Conservation (phyloP, 2,329 filamentous ascomycete species). For the Exutisphaerella laricina region DNA sequence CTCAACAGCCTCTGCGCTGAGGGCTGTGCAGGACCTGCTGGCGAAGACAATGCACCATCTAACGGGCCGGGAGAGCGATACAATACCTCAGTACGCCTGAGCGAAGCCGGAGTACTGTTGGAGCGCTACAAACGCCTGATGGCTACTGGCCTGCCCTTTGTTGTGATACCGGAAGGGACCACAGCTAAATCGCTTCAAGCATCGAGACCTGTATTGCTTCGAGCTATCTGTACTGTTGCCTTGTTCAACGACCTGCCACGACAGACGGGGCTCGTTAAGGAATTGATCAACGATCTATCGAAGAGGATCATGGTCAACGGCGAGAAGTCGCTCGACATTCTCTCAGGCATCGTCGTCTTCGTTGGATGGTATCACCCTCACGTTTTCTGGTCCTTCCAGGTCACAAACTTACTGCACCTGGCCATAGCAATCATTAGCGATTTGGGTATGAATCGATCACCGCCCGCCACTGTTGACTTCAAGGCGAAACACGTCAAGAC, state of each 20-base stretch:
- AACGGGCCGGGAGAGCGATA: neutral
- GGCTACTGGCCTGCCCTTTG: conserved; percentile 26
- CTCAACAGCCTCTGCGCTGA: conserved; percentile 7
- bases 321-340: conserved; percentile 28
- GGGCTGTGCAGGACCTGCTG: neutral
- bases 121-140: conserved; percentile 27
- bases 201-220: conserved; percentile 27
- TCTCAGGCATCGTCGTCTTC: conserved; percentile 25
- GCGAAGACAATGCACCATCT: neutral
- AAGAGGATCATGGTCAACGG: conserved; percentile 28
- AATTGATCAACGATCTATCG: conserved; percentile 27
- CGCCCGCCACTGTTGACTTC: conserved; percentile 15
- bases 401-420: conserved; percentile 27
- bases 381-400: conserved; percentile 28
- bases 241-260: conserved; percentile 27
- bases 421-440: conserved; percentile 27
- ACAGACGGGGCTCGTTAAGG: conserved; percentile 25
- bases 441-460: conserved; percentile 25
- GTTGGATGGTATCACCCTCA: conserved; percentile 28
- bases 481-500: conserved; percentile 17
- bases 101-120: conserved; percentile 26
- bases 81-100: conserved; percentile 15
- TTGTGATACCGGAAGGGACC: conserved; percentile 19
- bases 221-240: conserved; percentile 28
- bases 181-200: conserved; percentile 22